phyloP scores from a whole-genome alignment of 1,284 basidiomycete genomes.

The Boletellus deceptivus region DNA sequence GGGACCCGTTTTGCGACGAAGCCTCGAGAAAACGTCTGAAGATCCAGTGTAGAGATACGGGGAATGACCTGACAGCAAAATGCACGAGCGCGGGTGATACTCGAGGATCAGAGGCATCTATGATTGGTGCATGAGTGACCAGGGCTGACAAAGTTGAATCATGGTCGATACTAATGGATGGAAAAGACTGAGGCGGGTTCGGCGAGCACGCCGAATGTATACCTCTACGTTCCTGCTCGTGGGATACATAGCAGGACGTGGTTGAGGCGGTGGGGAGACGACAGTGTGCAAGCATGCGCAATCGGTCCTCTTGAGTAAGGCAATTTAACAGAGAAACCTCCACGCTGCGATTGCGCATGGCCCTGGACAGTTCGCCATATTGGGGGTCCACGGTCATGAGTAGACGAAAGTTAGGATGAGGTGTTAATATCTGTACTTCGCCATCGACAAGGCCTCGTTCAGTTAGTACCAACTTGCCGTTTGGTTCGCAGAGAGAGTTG shows the following conservation, averaged over 20 bases:
- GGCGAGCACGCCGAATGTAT: slow-evolving; percentile 8
- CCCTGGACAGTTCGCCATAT: slow-evolving; percentile 92
- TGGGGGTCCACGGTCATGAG: slow-evolving; percentile 94
- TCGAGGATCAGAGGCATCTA: slow-evolving; percentile 15
- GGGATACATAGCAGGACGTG: slow-evolving; percentile 12
- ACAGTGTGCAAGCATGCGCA: slow-evolving; percentile 46
- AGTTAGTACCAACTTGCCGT: slow-evolving; percentile 80
- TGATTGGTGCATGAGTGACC: slow-evolving; percentile 38
- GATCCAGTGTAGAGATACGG: slow-evolving; percentile 35
- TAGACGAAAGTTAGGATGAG: slow-evolving; percentile 88
- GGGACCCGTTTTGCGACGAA: slow-evolving; percentile 14
- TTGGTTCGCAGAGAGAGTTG: slow-evolving; percentile 92
- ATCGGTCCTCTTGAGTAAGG: slow-evolving; percentile 44
- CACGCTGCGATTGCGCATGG: slow-evolving; percentile 97
- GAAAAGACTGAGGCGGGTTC: slow-evolving; percentile 1
- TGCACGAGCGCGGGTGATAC: slow-evolving; percentile 35
- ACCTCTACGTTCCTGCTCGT: slow-evolving; percentile 33
- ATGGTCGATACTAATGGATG: slow-evolving; percentile 43
- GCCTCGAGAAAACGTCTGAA: slow-evolving; percentile 35
- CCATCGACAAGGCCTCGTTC: slow-evolving; percentile 88
- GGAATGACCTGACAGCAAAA: slow-evolving; percentile 42
- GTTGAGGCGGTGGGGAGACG: slow-evolving; percentile 43
- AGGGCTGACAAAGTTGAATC: slow-evolving; percentile 47
- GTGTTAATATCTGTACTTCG: slow-evolving; percentile 70
- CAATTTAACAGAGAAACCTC: slow-evolving; percentile 64